Conservation (phyloP, 1,139 yeast genomes). For the Pneumocystis murina region DNA sequence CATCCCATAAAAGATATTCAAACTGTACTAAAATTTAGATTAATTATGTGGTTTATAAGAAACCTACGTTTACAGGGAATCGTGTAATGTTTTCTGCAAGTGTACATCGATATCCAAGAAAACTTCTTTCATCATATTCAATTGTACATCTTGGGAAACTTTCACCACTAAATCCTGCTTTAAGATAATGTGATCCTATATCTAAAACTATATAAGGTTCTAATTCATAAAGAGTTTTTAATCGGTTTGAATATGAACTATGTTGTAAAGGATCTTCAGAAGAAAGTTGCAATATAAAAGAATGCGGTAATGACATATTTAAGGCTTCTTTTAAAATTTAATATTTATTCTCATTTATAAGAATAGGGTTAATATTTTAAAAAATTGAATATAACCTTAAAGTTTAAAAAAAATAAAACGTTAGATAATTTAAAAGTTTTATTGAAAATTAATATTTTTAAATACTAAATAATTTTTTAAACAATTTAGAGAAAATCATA, state of each 20-base stretch:
- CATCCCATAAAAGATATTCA: not conserved
- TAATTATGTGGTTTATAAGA: not conserved
- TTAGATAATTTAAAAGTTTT: not conserved
- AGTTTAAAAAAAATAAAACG: not conserved
- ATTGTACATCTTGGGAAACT: conserved; percentile 5
- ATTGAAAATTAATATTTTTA: not conserved
- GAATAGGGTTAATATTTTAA: not conserved
- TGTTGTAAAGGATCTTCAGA: not conserved
- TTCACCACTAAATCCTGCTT: conserved; percentile 10
- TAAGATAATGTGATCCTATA: conserved; percentile 1
- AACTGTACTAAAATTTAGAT: not conserved
- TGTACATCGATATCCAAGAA: not conserved
- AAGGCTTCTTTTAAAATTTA: not conserved
- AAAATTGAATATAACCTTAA: not conserved
- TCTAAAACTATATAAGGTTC: conserved; percentile 7
- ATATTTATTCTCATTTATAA: not conserved
- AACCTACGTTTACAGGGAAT: not conserved
- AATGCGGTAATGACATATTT: not conserved
- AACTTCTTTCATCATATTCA: not conserved
- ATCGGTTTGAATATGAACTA: not conserved
- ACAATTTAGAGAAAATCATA: not conserved
- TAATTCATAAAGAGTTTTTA: conserved; percentile 1
- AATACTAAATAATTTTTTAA: not conserved
- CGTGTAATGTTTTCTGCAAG: not conserved
- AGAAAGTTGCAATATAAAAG: not conserved